These are phyloP conservation scores for Straminergon stramineum DNA, from an alignment of 225 moss, liverwort and hornwort species.

Conservation along the genomic window DNA sequence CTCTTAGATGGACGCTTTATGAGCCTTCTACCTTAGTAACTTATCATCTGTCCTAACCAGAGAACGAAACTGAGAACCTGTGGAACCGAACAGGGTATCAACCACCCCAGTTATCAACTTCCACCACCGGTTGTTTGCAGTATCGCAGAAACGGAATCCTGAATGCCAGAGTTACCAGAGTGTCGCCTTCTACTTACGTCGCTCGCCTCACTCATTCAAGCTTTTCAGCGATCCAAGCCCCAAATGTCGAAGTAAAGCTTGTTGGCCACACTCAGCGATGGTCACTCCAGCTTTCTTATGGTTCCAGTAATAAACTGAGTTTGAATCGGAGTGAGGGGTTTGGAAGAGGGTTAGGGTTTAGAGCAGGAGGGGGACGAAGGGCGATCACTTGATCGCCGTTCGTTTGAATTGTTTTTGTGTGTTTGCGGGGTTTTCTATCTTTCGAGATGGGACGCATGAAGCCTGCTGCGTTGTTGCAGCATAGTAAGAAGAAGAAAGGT, in stretches of 20 bases:
- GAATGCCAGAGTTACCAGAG: neutral
- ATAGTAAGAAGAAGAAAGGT: constrained; percentile 79
- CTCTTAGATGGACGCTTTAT: too few relatives aligned
- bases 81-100: neutral
- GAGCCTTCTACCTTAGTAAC: too few relatives aligned
- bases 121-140: neutral
- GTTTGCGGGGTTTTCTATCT: neutral
- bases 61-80: neutral
- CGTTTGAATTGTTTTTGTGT: neutral
- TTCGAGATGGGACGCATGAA: constrained; percentile 64
- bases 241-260: neutral
- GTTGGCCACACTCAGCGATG: neutral
- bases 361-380: neutral
- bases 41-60: too few relatives aligned
- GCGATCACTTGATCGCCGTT: neutral
- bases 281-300: neutral
- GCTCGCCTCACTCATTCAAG: neutral
- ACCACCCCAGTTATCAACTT: neutral
- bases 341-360: constrained; percentile 8
- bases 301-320: neutral
- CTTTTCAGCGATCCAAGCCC: neutral
- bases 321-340: neutral
- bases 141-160: neutral
- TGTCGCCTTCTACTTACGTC: neutral
- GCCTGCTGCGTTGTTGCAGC: constrained; percentile 69